Evolutionary conservation across 2,329 filamentous ascomycete genomes (phyloP).

Genomic region (Colletotrichum tabaci): DNA sequence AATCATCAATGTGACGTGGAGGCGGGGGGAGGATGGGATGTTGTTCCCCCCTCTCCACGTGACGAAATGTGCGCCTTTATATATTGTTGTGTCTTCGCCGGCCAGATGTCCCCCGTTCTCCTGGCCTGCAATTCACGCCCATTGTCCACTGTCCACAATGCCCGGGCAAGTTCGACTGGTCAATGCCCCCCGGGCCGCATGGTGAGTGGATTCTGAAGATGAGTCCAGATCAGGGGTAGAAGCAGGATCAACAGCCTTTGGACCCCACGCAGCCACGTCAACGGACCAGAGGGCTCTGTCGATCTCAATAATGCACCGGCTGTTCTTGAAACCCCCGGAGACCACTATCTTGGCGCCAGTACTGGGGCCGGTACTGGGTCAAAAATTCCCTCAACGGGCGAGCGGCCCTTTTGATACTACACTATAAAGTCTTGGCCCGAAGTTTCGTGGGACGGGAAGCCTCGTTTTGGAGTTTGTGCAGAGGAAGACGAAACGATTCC

Average conservation of each 20-base stretch:
- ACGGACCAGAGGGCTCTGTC: slow-evolving; percentile 10
- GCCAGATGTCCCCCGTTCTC: too few relatives aligned
- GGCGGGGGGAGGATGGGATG: background rate
- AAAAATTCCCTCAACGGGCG: slow-evolving; percentile 3
- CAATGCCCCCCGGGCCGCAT: slow-evolving; percentile 23
- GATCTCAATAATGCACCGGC: slow-evolving; percentile 32
- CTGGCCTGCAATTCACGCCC: too few relatives aligned
- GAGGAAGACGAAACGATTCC: too few relatives aligned
- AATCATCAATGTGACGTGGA: slow-evolving; percentile 18
- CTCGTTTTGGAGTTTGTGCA: too few relatives aligned
- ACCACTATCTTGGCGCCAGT: background rate
- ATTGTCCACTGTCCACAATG: too few relatives aligned
- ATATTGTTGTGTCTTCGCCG: slow-evolving; percentile 8
- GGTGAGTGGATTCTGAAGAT: slow-evolving; percentile 3
- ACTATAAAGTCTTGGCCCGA: too few relatives aligned
- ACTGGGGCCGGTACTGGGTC: background rate
- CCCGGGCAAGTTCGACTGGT: background rate
- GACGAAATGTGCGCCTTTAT: slow-evolving; percentile 32
- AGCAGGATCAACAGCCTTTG: slow-evolving; percentile 20
- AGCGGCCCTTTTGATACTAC: background rate
- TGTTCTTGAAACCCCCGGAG: slow-evolving; percentile 12
- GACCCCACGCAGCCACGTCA: slow-evolving; percentile 35
- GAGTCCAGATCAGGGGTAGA: slow-evolving; percentile 9
- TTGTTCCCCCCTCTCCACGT: slow-evolving; percentile 23
- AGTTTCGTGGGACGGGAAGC: background rate